Base-by-base conservation (phyloP, 2,329 filamentous ascomycete genomes). In the Sodiomyces alkalinus region DNA sequence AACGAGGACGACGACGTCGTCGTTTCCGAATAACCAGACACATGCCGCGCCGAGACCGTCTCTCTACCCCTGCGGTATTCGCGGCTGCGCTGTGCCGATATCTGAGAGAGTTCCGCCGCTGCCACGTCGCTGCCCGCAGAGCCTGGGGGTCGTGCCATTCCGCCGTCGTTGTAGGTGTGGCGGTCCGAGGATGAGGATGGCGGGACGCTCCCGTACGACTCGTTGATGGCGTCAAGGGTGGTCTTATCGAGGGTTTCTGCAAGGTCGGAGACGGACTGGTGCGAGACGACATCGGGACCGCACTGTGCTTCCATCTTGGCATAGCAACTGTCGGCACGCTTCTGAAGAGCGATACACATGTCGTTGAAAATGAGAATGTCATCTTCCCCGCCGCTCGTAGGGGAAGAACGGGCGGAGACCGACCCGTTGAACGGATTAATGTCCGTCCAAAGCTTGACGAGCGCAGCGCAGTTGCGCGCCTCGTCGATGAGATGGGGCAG, bases 401-500 rank as follows among this genome's bases (percentile, higher is more conserved):
- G n/a, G n/a, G n/a, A n/a, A n/a, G n/a, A n/a, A n/a, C n/a, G n/a
- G n/a, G n/a, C n/a, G n/a, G n/a, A n/a, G n/a, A n/a, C n/a, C n/a
- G n/a, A n/a, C 11, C 16, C 13, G 8, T 10, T 17, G 13, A 44
- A 37, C 11, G 48, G 49, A 39, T 57, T 59, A 4, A 58, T 48
- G 21, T 82, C 76, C 1, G 79, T 63, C 81, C 81, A 92, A 9
- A 90, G 58, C 42, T 80, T 80, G 14, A 92, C 77, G 12, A 98
- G 56, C 20, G 77, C 75, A 1, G 90, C 83, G 41, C 86, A 85
- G 41, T 81, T 86, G 35, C 82, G 73, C 6, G 85, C 74, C 37
- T 86, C 77, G 41, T 98, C 90, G 36, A 98, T 80, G 4, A 98
- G 67, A 47, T 92, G 94, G 1, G 90, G 90, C 10, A 98, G 61